Conservation (phyloP, 768 basidiomycete species). For the Phaeotremella fagi region DNA sequence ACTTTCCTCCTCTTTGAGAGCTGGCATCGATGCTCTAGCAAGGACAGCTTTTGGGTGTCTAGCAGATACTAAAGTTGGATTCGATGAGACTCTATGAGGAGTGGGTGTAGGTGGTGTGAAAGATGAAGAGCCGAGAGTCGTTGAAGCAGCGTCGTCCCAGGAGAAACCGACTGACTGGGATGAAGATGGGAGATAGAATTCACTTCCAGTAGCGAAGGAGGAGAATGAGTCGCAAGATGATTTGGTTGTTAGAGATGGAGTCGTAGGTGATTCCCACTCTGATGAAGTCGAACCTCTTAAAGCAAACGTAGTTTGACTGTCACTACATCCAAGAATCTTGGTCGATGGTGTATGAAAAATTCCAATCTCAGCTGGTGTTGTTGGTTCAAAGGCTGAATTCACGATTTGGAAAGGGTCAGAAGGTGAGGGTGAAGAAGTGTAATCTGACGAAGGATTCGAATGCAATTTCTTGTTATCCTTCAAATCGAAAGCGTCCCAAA, state of each 20-base stretch:
- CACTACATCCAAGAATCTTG: conserved; percentile 2
- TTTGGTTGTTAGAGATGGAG: conserved; percentile 23
- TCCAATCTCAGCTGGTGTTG: conserved; percentile 15
- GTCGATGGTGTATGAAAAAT: conserved; percentile 30
- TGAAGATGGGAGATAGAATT: conserved; percentile 9
- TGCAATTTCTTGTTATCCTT: not conserved
- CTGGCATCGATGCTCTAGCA: conserved; percentile 33
- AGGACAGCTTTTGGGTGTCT: conserved; percentile 21
- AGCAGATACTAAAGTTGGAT: conserved; percentile 27
- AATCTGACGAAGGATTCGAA: conserved; percentile 7
- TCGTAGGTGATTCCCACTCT: conserved; percentile 27
- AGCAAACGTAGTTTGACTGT: conserved; percentile 2
- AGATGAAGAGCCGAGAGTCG: conserved; percentile 20
- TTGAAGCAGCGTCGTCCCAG: conserved; percentile 32
- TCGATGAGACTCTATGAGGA: conserved; percentile 32
- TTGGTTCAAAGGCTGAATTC: conserved; percentile 18
- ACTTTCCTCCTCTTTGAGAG: conserved; percentile 35
- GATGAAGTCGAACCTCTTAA: too few relatives aligned
- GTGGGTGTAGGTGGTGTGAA: conserved; percentile 20
- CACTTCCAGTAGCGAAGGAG: not conserved
- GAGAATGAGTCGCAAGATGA: conserved; percentile 26
- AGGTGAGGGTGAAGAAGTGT: conserved; percentile 20
- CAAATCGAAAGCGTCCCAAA: conserved; percentile 1
- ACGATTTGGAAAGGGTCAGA: conserved; percentile 28
- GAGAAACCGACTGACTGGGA: conserved; percentile 15